Conservation (phyloP, 2,329 filamentous ascomycete genomes). For the Apiospora saccharicola region DNA sequence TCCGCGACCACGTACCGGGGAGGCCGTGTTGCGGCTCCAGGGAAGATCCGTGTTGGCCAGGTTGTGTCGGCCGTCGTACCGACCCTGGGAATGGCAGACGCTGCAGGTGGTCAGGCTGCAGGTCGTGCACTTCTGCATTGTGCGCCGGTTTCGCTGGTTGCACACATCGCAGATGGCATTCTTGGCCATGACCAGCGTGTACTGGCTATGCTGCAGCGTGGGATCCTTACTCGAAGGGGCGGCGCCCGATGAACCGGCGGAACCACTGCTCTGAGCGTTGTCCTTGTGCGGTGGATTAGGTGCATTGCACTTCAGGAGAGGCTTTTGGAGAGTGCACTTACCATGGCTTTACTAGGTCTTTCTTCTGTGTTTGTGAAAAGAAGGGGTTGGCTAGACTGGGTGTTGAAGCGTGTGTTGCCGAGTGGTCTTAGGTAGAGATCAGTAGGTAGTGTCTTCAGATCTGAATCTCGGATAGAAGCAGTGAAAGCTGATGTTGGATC, state of each 20-base stretch:
- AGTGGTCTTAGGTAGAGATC: neutral
- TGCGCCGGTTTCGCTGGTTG: conserved; percentile 12
- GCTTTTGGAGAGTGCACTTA: neutral
- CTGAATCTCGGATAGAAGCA: neutral
- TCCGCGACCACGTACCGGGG: neutral
- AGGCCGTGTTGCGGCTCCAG: conserved; percentile 24
- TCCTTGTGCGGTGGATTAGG: neutral
- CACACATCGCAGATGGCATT: conserved; percentile 28
- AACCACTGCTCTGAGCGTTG: neutral
- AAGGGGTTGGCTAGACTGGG: neutral
- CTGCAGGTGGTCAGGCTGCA: conserved; percentile 32
- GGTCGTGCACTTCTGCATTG: conserved; percentile 30
- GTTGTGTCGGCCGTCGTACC: conserved; percentile 30
- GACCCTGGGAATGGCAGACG: conserved; percentile 26
- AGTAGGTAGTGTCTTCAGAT: neutral
- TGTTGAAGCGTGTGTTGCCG: neutral
- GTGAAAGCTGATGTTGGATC: neutral
- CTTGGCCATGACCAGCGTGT: conserved; percentile 13
- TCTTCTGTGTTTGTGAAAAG: neutral
- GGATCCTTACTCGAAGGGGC: neutral
- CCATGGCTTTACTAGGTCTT: too few species aligned
- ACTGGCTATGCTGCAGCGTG: conserved; percentile 17
- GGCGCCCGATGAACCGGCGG: neutral
- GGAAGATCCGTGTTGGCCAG: conserved; percentile 27
- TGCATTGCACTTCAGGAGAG: neutral